Percentiles rank a stretch among this genome's conserved stretches.
These are phyloP conservation scores for Prinsepia uniflora DNA, from an alignment of 306 rosid species.

Conservation along the genomic window DNA sequence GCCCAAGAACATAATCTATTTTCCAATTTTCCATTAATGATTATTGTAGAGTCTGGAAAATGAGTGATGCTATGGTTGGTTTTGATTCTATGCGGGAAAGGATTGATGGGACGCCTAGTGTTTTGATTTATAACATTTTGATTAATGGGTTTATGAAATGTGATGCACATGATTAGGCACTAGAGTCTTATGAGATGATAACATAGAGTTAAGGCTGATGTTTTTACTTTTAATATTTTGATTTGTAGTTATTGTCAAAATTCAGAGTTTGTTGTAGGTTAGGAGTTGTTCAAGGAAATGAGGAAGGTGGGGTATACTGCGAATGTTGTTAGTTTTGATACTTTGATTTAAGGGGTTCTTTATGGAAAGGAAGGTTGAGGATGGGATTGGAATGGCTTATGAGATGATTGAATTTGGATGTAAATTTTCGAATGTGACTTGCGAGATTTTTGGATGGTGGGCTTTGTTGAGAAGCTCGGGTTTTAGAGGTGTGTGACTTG, in stretches of 20 bases:
- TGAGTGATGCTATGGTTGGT: conserved; percentile 49
- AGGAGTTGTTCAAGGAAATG: conserved; percentile 79
- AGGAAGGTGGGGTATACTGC: conserved; percentile 65
- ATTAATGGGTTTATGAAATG: conserved; percentile 75
- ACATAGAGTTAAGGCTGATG: conserved; percentile 66
- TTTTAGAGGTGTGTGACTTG: conserved; percentile 45
- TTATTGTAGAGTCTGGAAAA: conserved; percentile 48
- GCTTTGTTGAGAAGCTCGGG: conserved; percentile 52
- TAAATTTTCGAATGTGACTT: conserved; percentile 54
- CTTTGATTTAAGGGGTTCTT: conserved; percentile 75
- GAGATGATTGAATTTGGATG: conserved; percentile 72
- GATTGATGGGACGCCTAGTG: conserved; percentile 67
- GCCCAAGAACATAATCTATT: conserved; percentile 57
- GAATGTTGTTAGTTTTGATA: conserved; percentile 85
- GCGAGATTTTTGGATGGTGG: conserved; percentile 73
- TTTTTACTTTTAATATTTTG: conserved; percentile 78
- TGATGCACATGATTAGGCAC: conserved; percentile 40
- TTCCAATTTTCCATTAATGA: conserved; percentile 52
- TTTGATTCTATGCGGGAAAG: conserved; percentile 53
- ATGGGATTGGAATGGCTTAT: conserved; percentile 72
- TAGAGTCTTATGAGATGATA: conserved; percentile 49
- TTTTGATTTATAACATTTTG: conserved; percentile 52
- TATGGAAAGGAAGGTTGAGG: conserved; percentile 54
- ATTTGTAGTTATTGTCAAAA: conserved; percentile 65
- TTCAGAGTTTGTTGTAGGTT: conserved; percentile 45